These are phyloP conservation scores for Hericium erinaceus DNA, from an alignment of 768 basidiomycete genomes.

Conservation along the genomic window DNA sequence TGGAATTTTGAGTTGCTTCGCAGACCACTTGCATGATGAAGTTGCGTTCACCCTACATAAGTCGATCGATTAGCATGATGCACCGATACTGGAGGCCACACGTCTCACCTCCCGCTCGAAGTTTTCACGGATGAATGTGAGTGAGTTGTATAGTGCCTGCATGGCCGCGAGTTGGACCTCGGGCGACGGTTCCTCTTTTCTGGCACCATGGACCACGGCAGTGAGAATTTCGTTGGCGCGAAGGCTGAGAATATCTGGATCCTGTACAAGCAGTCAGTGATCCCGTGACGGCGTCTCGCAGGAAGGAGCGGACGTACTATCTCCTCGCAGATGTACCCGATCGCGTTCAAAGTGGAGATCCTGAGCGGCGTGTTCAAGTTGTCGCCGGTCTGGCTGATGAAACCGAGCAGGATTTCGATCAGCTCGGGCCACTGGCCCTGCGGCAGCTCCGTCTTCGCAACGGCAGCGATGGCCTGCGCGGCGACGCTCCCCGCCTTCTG, in stretches of 20 bases:
- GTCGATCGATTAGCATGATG: slow-evolving; percentile 1
- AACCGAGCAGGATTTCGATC: slow-evolving; percentile 79
- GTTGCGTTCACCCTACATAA: slow-evolving; percentile 85
- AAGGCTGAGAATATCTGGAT: slow-evolving; percentile 82
- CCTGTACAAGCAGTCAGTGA: slow-evolving; percentile 37
- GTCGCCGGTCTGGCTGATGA: slow-evolving; percentile 57
- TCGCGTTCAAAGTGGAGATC: slow-evolving; percentile 86
- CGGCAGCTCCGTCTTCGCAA: slow-evolving; percentile 90
- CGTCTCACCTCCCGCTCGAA: slow-evolving; percentile 87
- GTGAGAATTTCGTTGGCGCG: slow-evolving; percentile 97
- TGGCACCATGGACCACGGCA: slow-evolving; percentile 94
- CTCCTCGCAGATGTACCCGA: slow-evolving; percentile 95
- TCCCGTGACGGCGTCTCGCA: not conserved
- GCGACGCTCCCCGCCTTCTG: slow-evolving; percentile 77
- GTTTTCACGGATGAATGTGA: slow-evolving; percentile 96
- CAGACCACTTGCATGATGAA: slow-evolving; percentile 99
- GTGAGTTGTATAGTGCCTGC: slow-evolving; percentile 86
- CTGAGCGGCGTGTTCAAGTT: slow-evolving; percentile 53
- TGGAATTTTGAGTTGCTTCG: slow-evolving; percentile 86
- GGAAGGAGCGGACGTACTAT: slow-evolving; percentile 54
- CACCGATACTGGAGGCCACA: not conserved
- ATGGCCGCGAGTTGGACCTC: slow-evolving; percentile 94
- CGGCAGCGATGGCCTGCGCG: slow-evolving; percentile 89
- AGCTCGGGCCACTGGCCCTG: slow-evolving; percentile 83
- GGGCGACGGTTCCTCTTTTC: slow-evolving; percentile 85